Base-by-base conservation (phyloP, 2,329 filamentous ascomycete genomes). In the Ophiostoma sp. region DNA sequence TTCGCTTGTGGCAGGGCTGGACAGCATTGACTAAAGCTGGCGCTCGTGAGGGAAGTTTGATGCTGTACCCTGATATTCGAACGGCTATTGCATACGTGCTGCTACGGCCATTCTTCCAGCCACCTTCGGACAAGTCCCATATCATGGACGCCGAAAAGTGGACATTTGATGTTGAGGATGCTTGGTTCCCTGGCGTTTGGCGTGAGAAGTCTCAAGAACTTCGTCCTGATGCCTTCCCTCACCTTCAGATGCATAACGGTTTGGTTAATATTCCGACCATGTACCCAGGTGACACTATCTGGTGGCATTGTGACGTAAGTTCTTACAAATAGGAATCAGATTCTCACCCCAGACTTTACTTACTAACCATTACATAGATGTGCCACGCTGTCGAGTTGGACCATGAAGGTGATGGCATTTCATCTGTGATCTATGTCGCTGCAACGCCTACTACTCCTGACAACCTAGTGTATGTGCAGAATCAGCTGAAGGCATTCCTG, bases 1-100 rank as follows among this genome's bases (percentile, higher is more conserved):
- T 81, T 54, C 76, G 79, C 8, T 76, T 76, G 6, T 81, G 79
- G 72, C 79, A 81, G 72, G 80, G 80, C 44, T 82, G 80, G 81
- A 82, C 80, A 3, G 80, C 79, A 2, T 75, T 81, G 23, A 81
- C 79, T 0, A 74, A 74, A 5, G 77, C 79, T 1, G 77, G 74
- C 1, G 73, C 77, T 1, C 23, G 60, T 31, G 78, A 81, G 71
- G 81, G 80, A 13, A 80, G 77, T 2, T 71, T 83, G 36, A 74
- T 81, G 71, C 69, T 83, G 5, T 80, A 79, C 69, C 81, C 81
- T 0, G 78, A 81, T 70, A 75, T 81, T 27, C 75, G 75, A 10
- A 75, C 73, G 3, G 76, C 76, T 17, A 77, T 81, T 15, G 78
- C 80, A 2, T 83, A 82, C 70, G 71, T 81, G 64, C 72, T 82